Conservation (phyloP, 306 rosid genomes). For the Prunus salicina region DNA sequence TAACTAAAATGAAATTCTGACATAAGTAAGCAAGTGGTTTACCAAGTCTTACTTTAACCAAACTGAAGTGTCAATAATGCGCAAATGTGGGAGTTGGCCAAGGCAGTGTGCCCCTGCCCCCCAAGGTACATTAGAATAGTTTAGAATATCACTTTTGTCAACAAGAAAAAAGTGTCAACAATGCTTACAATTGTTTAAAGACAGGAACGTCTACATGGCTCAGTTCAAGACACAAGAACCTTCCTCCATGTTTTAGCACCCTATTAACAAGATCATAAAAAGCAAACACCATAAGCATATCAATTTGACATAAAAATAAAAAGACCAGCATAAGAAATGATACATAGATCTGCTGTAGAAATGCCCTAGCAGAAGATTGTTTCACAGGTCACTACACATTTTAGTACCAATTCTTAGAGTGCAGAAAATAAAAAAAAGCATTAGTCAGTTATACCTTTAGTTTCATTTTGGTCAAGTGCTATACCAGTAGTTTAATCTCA, state of each 20-base stretch:
- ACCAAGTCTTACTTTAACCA: neutral
- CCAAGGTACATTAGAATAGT: too few species aligned
- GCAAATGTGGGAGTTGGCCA: too few species aligned
- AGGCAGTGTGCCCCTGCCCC: too few species aligned
- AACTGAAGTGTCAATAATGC: constrained; percentile 31
- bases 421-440: neutral
- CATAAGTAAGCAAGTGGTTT: neutral
- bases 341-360: neutral
- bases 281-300: neutral
- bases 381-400: neutral
- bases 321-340: neutral
- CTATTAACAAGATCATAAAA: constrained; percentile 33
- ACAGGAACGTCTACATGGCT: constrained; percentile 81
- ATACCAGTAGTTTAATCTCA: neutral
- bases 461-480: neutral
- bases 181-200: constrained; percentile 82
- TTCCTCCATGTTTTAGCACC: constrained; percentile 87
- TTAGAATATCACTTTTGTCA: too few species aligned
- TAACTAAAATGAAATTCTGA: neutral
- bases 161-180: constrained; percentile 8
- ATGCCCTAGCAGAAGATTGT: neutral
- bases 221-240: constrained; percentile 95
- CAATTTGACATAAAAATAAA: neutral
- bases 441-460: neutral
- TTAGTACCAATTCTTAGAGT: neutral